A percentile compares a stretch with the other conserved stretches of the same genome.
Evolutionary conservation across 495 filamentous ascomycete species (phyloP).

Genomic region (Aspergillus carlsbadensis): DNA sequence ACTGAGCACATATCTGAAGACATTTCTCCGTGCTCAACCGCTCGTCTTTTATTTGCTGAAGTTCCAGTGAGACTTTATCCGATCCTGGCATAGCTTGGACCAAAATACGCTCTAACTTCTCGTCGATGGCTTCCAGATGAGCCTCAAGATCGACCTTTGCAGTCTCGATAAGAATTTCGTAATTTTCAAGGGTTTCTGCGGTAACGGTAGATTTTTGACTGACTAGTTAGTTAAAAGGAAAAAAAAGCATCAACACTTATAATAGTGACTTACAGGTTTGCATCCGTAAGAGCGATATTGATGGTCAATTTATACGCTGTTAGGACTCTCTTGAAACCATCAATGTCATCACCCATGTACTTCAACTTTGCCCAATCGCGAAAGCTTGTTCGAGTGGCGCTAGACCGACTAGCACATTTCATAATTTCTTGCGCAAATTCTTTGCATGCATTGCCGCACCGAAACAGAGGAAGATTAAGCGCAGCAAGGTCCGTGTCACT

Average conservation of each 20-base stretch:
- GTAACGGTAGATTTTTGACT: slow-evolving; percentile 30
- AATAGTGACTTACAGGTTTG: slow-evolving; percentile 35
- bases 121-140: slow-evolving; percentile 35
- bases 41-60: slow-evolving; percentile 37
- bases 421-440: slow-evolving; percentile 27
- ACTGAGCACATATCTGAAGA: slow-evolving; percentile 40
- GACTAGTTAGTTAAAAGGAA: not conserved
- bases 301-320: slow-evolving; percentile 44
- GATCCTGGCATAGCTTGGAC: slow-evolving; percentile 11
- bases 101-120: slow-evolving; percentile 29
- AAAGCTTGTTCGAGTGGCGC: slow-evolving; percentile 20
- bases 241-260: not conserved
- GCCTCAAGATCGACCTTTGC: slow-evolving; percentile 39
- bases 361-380: slow-evolving; percentile 30
- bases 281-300: slow-evolving; percentile 38
- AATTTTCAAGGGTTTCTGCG: slow-evolving; percentile 29
- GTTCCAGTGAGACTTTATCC: slow-evolving; percentile 27
- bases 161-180: slow-evolving; percentile 36
- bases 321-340: slow-evolving; percentile 31
- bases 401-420: slow-evolving; percentile 22
- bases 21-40: slow-evolving; percentile 42
- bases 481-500: slow-evolving; percentile 15
- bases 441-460: slow-evolving; percentile 28
- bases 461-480: slow-evolving; percentile 23
- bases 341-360: slow-evolving; percentile 32